Evolutionary conservation across 345 rosid genomes (phyloP).

Genomic region (Durio zibethinus): DNA sequence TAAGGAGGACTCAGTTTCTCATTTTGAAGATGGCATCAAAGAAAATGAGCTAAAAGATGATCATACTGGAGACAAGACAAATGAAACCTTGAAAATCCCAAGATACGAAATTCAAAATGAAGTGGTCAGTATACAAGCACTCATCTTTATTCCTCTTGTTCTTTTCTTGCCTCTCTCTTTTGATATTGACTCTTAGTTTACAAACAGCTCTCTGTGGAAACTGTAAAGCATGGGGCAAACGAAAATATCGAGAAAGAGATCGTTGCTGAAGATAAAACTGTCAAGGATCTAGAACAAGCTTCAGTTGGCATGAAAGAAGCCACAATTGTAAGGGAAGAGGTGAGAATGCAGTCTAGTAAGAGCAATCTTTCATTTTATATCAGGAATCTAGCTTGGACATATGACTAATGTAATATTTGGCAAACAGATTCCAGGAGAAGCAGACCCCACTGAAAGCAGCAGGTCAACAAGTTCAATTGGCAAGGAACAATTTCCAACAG

Average conservation of each 20-base stretch:
- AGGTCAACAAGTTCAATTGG: neutral
- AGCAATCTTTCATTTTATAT: neutral
- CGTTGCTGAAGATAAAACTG: neutral
- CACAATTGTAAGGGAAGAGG: neutral
- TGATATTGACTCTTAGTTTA: neutral
- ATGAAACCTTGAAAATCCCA: neutral
- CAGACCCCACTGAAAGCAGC: neutral
- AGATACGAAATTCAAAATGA: neutral
- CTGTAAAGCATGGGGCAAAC: neutral
- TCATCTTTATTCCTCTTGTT: neutral
- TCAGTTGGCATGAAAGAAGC: neutral
- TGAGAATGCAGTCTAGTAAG: neutral
- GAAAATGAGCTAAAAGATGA: neutral
- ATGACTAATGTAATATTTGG: neutral
- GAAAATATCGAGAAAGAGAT: neutral
- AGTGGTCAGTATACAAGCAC: neutral
- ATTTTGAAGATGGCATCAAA: neutral
- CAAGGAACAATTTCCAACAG: neutral
- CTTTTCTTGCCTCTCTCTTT: slow-evolving; percentile 5
- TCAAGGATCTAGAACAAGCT: slow-evolving; percentile 5
- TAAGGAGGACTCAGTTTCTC: neutral
- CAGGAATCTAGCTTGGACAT: neutral
- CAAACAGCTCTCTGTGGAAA: neutral
- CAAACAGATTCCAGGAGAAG: neutral
- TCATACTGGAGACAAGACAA: neutral